These are phyloP conservation scores for Pulicaria dysenterica DNA, from an alignment of 129 eudicot genomes.

Conservation along the genomic window DNA sequence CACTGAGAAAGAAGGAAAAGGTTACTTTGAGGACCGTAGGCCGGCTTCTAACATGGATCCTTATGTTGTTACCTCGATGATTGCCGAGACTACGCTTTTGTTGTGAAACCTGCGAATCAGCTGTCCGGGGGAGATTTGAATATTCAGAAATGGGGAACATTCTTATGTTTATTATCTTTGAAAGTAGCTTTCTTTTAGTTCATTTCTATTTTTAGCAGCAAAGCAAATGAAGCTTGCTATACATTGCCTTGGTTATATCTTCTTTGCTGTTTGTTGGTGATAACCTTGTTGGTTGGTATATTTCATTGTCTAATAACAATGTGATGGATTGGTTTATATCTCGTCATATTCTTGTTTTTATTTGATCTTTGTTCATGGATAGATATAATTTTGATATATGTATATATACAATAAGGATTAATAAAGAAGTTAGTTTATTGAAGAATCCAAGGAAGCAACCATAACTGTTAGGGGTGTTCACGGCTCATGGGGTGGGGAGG, in stretches of 20 bases:
- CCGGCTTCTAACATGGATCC: slow-evolving; percentile 98
- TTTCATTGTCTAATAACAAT: slow-evolving; percentile 25
- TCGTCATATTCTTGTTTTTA: neutral
- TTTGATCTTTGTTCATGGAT: neutral
- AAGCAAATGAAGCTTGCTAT: slow-evolving; percentile 21
- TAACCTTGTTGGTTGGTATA: slow-evolving; percentile 22
- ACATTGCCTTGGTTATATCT: slow-evolving; percentile 22
- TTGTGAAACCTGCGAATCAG: slow-evolving; percentile 32
- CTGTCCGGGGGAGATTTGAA: slow-evolving; percentile 25
- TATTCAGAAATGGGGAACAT: slow-evolving; percentile 14
- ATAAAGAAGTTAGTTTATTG: too few species aligned
- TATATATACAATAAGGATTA: too few species aligned
- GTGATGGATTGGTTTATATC: slow-evolving; percentile 26
- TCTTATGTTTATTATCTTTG: slow-evolving; percentile 25
- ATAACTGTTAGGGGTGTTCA: neutral
- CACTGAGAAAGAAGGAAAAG: slow-evolving; percentile 79
- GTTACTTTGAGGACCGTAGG: slow-evolving; percentile 95
- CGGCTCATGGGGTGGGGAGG: too few species aligned
- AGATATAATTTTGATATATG: neutral
- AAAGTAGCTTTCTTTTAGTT: slow-evolving; percentile 21
- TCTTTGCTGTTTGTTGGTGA: slow-evolving; percentile 25
- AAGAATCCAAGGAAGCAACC: too few species aligned
- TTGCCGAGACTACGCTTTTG: slow-evolving; percentile 81
- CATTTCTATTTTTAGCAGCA: slow-evolving; percentile 8
- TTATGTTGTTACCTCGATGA: slow-evolving; percentile 82